phyloP scores from a whole-genome alignment of 768 basidiomycete species.

The Lactarius hengduanensis region DNA sequence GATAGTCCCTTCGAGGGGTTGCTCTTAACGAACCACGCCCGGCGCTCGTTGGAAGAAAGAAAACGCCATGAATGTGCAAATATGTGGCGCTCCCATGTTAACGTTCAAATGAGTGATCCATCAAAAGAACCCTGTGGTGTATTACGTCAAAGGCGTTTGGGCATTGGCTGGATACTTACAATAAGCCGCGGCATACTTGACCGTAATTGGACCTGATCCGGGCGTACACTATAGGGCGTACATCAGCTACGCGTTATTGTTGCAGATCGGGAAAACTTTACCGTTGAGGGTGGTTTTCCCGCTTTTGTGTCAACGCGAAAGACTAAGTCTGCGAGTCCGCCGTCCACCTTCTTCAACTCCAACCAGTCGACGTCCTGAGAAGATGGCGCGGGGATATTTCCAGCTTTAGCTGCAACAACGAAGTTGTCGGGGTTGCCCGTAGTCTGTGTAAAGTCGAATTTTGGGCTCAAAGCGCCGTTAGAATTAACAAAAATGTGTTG shows the following conservation, averaged over 20 bases:
- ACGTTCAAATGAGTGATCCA: background rate
- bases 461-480: background rate
- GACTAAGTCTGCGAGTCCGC: constrained; percentile 10
- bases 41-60: background rate
- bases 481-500: constrained; percentile 19
- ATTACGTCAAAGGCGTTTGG: background rate
- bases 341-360: background rate
- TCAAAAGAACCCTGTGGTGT: constrained; percentile 7
- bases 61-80: background rate
- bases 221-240: constrained; percentile 15
- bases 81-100: background rate
- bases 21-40: background rate
- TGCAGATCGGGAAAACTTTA: background rate
- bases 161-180: constrained; percentile 13
- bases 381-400: constrained; percentile 13
- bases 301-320: constrained; percentile 19
- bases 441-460: constrained; percentile 21
- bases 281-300: constrained; percentile 23
- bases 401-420: constrained; percentile 15
- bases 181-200: constrained; percentile 26
- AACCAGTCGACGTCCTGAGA: constrained; percentile 23
- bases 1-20: background rate
- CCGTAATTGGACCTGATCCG: constrained; percentile 8
- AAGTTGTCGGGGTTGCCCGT: constrained; percentile 15
- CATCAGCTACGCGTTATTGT: background rate